Conservation (phyloP, 805 yeast species). For the Monosporozyma solicola region DNA sequence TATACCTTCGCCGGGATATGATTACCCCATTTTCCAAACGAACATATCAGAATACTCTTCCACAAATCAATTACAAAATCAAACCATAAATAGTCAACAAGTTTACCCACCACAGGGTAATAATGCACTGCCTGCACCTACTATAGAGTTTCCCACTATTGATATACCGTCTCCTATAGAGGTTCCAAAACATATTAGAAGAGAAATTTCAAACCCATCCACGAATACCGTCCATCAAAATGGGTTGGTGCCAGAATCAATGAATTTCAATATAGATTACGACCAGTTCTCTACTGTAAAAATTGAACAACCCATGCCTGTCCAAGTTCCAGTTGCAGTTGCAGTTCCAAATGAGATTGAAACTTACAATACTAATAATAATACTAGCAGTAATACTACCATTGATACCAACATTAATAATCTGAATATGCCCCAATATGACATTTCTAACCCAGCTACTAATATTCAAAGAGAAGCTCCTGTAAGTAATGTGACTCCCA, state of each 20-base stretch:
- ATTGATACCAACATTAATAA: background rate
- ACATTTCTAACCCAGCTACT: background rate
- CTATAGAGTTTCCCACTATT: constrained; percentile 7
- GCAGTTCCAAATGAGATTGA: background rate
- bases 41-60: constrained; percentile 1
- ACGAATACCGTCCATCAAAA: background rate
- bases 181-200: constrained; percentile 3
- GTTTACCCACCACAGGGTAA: background rate
- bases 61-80: background rate
- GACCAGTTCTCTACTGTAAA: background rate
- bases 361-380: background rate
- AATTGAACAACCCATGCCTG: background rate
- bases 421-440: background rate
- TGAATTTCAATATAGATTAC: background rate
- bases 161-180: constrained; percentile 15
- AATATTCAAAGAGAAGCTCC: background rate
- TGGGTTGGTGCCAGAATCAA: background rate
- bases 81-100: background rate
- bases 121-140: background rate
- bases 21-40: background rate
- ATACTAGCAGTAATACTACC: background rate
- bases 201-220: background rate
- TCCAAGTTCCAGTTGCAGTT: background rate
- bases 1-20: constrained; percentile 1
- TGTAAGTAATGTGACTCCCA: constrained; percentile 2